These are phyloP conservation scores for Cryphonectria radicalis DNA, from an alignment of 2,329 filamentous ascomycete genomes.

Conservation along the genomic window DNA sequence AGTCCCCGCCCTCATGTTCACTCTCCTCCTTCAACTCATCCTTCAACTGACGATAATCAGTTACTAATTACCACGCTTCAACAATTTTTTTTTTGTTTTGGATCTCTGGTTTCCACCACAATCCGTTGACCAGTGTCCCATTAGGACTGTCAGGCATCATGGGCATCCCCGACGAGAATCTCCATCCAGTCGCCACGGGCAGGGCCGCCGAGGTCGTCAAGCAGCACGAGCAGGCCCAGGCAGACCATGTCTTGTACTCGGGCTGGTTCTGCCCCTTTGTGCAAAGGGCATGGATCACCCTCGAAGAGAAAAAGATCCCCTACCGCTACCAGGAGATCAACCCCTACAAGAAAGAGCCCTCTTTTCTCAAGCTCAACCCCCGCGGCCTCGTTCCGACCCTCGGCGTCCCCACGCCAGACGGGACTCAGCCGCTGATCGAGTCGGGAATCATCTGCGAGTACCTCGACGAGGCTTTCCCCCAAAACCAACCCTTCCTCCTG, in stretches of 20 bases:
- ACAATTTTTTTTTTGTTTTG: too few species aligned
- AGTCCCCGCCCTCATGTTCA: background rate
- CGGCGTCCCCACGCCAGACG: constrained; percentile 44
- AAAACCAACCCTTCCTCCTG: constrained; percentile 50
- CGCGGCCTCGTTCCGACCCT: constrained; percentile 75
- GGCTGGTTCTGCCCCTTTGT: constrained; percentile 74
- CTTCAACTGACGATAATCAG: too few species aligned
- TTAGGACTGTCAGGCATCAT: constrained; percentile 35
- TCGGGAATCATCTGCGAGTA: constrained; percentile 74
- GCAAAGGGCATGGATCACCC: constrained; percentile 70
- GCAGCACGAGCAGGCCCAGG: constrained; percentile 42
- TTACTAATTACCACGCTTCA: too few species aligned
- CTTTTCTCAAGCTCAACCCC: constrained; percentile 71
- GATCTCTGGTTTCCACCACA: too few species aligned
- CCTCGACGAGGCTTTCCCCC: constrained; percentile 69
- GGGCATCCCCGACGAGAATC: constrained; percentile 41
- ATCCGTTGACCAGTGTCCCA: too few species aligned
- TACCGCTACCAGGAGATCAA: constrained; percentile 78
- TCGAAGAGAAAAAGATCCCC: constrained; percentile 71
- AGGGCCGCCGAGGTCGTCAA: constrained; percentile 50
- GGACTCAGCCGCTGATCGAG: constrained; percentile 65
- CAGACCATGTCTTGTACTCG: constrained; percentile 53
- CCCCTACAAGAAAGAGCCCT: constrained; percentile 71
- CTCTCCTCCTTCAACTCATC: background rate
- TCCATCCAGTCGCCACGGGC: constrained; percentile 50